Conservation (phyloP, 495 filamentous ascomycete genomes). For the Aspergillus leporis region DNA sequence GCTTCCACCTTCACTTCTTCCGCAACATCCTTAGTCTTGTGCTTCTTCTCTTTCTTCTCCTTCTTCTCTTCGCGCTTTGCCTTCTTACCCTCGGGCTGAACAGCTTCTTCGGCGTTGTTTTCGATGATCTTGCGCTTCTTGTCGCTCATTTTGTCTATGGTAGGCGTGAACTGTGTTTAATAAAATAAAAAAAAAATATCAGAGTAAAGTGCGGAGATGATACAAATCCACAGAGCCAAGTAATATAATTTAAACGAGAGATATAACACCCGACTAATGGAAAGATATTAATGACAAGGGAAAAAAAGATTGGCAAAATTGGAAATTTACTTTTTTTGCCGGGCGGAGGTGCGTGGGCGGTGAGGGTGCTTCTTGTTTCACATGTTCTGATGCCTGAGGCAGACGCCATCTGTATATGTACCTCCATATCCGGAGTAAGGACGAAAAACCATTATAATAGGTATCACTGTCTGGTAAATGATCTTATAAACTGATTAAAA, state of each 20-base stretch:
- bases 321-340: conserved; percentile 26
- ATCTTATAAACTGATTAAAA: no score
- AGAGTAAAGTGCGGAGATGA: background rate
- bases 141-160: conserved; percentile 35
- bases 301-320: conserved; percentile 13
- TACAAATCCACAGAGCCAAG: background rate
- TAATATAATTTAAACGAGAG: background rate
- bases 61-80: conserved; percentile 38
- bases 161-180: background rate
- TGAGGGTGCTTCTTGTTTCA: conserved; percentile 3
- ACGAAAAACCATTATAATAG: no score
- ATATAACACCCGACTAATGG: background rate
- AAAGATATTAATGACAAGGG: background rate
- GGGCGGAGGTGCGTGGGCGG: conserved; percentile 15
- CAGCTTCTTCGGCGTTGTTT: conserved; percentile 24
- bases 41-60: conserved; percentile 32
- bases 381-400: background rate
- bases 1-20: conserved; percentile 20
- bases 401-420: background rate
- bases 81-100: conserved; percentile 42
- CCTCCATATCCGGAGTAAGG: no score
- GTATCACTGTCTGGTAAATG: no score
- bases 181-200: background rate
- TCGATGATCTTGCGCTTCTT: conserved; percentile 47
- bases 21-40: conserved; percentile 18